Conservation (phyloP, 305 asterid species). For the Plantago rigida region DNA sequence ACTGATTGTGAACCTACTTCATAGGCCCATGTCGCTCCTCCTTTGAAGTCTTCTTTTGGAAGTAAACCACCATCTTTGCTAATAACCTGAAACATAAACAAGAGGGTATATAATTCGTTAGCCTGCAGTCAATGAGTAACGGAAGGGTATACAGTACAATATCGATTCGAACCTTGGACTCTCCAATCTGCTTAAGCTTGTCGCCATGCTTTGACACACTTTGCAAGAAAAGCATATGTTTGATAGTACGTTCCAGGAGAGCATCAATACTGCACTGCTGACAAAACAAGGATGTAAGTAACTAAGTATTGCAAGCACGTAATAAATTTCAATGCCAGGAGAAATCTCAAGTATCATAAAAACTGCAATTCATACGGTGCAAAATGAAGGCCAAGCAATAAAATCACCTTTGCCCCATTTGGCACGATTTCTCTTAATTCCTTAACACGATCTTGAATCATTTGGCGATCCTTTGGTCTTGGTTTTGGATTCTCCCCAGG, state of each 20-base stretch:
- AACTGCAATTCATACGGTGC: not conserved
- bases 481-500: constrained; percentile 90
- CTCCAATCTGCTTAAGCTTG: constrained; percentile 79
- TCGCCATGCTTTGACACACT: constrained; percentile 87
- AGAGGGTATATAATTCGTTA: not conserved
- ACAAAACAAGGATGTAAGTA: constrained; percentile 18
- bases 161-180: constrained; percentile 51
- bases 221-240: constrained; percentile 92
- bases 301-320: not conserved
- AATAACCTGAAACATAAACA: constrained; percentile 45
- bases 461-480: constrained; percentile 91
- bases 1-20: constrained; percentile 85
- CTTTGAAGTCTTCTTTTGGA: constrained; percentile 60
- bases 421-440: constrained; percentile 90
- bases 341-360: not conserved
- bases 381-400: not conserved
- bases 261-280: constrained; percentile 95
- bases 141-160: not conserved
- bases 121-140: not conserved
- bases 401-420: constrained; percentile 70
- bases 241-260: constrained; percentile 85
- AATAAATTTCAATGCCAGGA: constrained; percentile 1
- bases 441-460: constrained; percentile 96
- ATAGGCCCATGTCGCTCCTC: constrained; percentile 98
- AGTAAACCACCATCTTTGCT: constrained; percentile 66